These are phyloP conservation scores for Dictyostelium purpureum DNA, from an alignment of 78 protist species.

Conservation along the genomic window DNA sequence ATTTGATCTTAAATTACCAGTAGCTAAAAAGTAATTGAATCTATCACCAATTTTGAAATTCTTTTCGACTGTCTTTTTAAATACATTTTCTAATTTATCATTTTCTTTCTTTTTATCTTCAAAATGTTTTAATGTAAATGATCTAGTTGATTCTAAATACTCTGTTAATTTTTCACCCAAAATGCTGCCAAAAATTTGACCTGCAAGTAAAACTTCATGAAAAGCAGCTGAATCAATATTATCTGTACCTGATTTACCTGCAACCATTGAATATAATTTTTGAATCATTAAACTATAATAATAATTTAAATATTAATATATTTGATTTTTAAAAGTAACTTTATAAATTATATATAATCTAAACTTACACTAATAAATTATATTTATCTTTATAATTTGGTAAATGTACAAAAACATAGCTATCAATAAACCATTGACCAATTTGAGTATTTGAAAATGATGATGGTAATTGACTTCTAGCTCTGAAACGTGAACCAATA, in stretches of 20 bases:
- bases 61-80: slow-evolving; percentile 33
- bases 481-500: slow-evolving; percentile 82
- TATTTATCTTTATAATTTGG: slow-evolving; percentile 85
- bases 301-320: background rate
- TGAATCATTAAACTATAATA: slow-evolving; percentile 80
- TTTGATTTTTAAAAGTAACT: background rate
- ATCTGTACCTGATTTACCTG: slow-evolving; percentile 84
- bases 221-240: slow-evolving; percentile 87
- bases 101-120: background rate
- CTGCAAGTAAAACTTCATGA: slow-evolving; percentile 92
- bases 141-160: slow-evolving; percentile 19
- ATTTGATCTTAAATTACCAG: slow-evolving; percentile 90
- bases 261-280: slow-evolving; percentile 86
- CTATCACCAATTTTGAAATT: slow-evolving; percentile 38
- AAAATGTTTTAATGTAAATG: background rate
- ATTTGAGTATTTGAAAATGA: slow-evolving; percentile 36
- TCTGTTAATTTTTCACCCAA: slow-evolving; percentile 72
- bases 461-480: slow-evolving; percentile 14
- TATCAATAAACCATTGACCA: slow-evolving; percentile 81
- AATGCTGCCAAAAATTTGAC: slow-evolving; percentile 83
- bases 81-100: background rate
- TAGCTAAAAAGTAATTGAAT: slow-evolving; percentile 87
- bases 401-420: slow-evolving; percentile 90
- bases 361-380: slow-evolving; percentile 85
- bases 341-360: background rate